These are phyloP conservation scores for Starmerella riodocensis DNA, from an alignment of 805 yeast genomes.

Conservation along the genomic window DNA sequence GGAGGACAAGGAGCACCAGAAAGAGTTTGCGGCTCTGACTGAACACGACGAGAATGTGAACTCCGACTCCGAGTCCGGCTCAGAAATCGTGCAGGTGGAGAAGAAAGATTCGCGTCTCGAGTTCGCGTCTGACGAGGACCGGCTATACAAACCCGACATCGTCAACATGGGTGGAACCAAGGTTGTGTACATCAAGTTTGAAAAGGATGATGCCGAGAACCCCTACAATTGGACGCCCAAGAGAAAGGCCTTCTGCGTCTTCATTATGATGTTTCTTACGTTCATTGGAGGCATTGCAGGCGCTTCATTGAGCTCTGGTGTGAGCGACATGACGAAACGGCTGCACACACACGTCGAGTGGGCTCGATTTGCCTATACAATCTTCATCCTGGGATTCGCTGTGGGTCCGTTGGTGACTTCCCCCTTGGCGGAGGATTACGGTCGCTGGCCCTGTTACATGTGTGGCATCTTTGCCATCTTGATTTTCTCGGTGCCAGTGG, in stretches of 20 bases:
- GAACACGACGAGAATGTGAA: slow-evolving; percentile 8
- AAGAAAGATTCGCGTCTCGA: background rate
- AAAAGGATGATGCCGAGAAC: slow-evolving; percentile 78
- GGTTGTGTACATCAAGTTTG: slow-evolving; percentile 43
- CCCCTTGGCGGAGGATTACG: slow-evolving; percentile 45
- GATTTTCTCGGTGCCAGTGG: slow-evolving; percentile 31
- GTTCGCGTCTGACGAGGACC: background rate
- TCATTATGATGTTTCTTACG: slow-evolving; percentile 54
- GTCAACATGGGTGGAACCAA: slow-evolving; percentile 11
- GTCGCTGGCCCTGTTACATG: slow-evolving; percentile 37
- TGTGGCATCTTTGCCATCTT: slow-evolving; percentile 32
- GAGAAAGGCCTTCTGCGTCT: slow-evolving; percentile 37
- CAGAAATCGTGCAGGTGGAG: slow-evolving; percentile 1
- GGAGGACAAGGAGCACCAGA: slow-evolving; percentile 6
- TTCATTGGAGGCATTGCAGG: slow-evolving; percentile 87
- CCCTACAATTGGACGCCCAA: slow-evolving; percentile 68
- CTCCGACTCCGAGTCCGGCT: background rate
- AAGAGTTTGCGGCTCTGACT: slow-evolving; percentile 3
- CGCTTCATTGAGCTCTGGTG: slow-evolving; percentile 76
- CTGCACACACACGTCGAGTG: slow-evolving; percentile 58
- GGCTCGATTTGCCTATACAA: slow-evolving; percentile 40
- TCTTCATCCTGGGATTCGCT: slow-evolving; percentile 50
- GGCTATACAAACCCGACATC: background rate
- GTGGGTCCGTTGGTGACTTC: slow-evolving; percentile 49
- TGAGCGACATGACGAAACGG: slow-evolving; percentile 51